A percentile compares a stretch with the other conserved stretches of the same genome.
Evolutionary conservation across 1,284 basidiomycete species (phyloP).

Genomic region (Chiua sp.): DNA sequence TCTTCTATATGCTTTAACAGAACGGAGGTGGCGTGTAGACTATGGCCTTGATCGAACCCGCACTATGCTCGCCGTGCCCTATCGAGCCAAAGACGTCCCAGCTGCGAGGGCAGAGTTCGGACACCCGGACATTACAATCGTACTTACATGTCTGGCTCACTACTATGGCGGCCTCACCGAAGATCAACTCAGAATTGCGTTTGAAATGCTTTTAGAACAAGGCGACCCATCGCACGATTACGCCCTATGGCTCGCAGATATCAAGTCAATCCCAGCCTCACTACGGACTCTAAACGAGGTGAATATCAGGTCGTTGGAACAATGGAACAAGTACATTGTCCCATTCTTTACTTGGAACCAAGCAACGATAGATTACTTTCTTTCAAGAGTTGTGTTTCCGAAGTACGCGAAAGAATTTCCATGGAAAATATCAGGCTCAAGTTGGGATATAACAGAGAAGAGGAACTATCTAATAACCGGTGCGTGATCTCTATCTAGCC

Average conservation of each 20-base stretch:
- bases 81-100: slow-evolving; percentile 51
- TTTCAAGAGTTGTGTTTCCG: too few species aligned
- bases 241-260: slow-evolving; percentile 42
- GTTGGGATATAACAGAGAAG: too few species aligned
- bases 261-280: slow-evolving; percentile 27
- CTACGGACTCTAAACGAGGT: slow-evolving; percentile 42
- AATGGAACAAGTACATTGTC: slow-evolving; percentile 36
- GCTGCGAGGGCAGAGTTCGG: slow-evolving; percentile 54
- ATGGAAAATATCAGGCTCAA: too few species aligned
- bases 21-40: slow-evolving; percentile 53
- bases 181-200: slow-evolving; percentile 42
- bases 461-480: too few species aligned
- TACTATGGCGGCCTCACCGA: slow-evolving; percentile 51
- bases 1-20: slow-evolving; percentile 42
- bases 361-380: slow-evolving; percentile 44
- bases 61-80: slow-evolving; percentile 21
- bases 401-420: too few species aligned
- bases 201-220: slow-evolving; percentile 45
- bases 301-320: slow-evolving; percentile 47
- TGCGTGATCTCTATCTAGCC: too few species aligned
- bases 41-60: slow-evolving; percentile 50
- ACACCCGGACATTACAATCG: slow-evolving; percentile 53
- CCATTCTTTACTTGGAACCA: slow-evolving; percentile 45
- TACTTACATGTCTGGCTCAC: slow-evolving; percentile 52
- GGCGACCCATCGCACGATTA: slow-evolving; percentile 52